Base-by-base conservation (phyloP, 768 basidiomycete genomes). In the Auriscalpium orientale region DNA sequence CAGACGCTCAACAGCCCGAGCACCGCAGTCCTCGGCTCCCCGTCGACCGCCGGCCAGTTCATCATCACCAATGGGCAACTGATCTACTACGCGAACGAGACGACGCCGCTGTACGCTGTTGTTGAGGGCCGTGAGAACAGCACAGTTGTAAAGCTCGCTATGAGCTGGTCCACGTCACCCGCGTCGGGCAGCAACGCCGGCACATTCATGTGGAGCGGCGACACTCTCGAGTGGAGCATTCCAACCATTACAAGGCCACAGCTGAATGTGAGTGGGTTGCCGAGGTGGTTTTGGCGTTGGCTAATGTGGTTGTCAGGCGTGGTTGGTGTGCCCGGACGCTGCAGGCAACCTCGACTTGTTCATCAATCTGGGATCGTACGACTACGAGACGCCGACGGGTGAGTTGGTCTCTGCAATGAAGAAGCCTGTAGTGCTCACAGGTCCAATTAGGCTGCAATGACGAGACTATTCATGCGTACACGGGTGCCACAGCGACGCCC, bases 391-490 rank as follows among this genome's bases (percentile, higher is more conserved):
- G 1, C 82, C 83, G 2, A 68, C 81, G 49, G 51, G 46, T 47
- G 46, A 12, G 46, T 22, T 18, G 40, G 13, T 43, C 21, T 47
- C 4, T 18, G 46, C 46, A 5, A 47, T 28, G 15, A 22, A 12
- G n/a, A n/a, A 12, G 46, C 3, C 22, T 47, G 12, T 28, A 28
- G 28, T 28, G 12, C 18, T 47, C 4, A 47, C 20, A 22, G 3
- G 15, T 18, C 7, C 12, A 12, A 22, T 4, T 22, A 47, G 82
- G 82, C 13, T 82, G 80, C 61, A 76, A 79, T 2, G 81, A 82
- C 62, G 72, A 82, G 67, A 83, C 81, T 1, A 77, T 84, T 58
- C 77, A 83, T 61, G 81, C 78, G 7, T 84, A 82, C 66, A 83
- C 80, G 3, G 81, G 80, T 6, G 51, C 51, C 6, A 53, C 51